phyloP scores from a whole-genome alignment of 2,329 filamentous ascomycete species.

The Raffaelea arxii region DNA sequence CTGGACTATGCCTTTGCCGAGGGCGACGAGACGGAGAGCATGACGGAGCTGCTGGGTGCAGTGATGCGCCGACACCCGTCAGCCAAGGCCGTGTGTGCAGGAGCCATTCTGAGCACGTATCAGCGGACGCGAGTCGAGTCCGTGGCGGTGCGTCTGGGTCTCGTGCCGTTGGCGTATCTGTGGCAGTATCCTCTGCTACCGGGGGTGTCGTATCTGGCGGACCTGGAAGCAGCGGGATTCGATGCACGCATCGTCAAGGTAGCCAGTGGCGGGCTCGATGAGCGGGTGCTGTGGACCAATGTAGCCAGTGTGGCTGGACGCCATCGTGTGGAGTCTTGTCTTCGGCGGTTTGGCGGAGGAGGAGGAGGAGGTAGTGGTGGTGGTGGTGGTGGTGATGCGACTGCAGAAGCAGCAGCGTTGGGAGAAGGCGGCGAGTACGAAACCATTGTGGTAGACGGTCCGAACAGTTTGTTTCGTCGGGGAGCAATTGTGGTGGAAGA shows the following conservation, averaged over 20 bases:
- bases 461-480: conserved; percentile 54
- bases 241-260: conserved; percentile 94
- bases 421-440: conserved; percentile 97
- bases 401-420: conserved; percentile 47
- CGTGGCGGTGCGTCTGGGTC: conserved; percentile 72
- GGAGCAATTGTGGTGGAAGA: conserved; percentile 52
- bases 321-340: conserved; percentile 27
- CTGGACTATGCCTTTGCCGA: conserved; percentile 51
- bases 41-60: conserved; percentile 62
- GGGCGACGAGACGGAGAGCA: conserved; percentile 77
- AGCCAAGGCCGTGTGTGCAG: conserved; percentile 78
- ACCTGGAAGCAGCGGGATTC: conserved; percentile 70
- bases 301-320: conserved; percentile 50
- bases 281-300: conserved; percentile 69
- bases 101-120: conserved; percentile 90
- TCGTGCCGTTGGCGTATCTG: conserved; percentile 74
- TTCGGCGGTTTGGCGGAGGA: conserved; percentile 36
- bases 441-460: conserved; percentile 79
- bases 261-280: conserved; percentile 79
- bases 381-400: not conserved
- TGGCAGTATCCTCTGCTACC: conserved; percentile 84
- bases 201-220: conserved; percentile 41
- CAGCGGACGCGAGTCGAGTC: conserved; percentile 94
- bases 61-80: conserved; percentile 63
- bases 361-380: conserved; percentile 52